Evolutionary conservation across 2,329 filamentous ascomycete genomes (phyloP), one percentile per base, ranked within the genome.

Genomic region (Coniella lustricola): DNA sequence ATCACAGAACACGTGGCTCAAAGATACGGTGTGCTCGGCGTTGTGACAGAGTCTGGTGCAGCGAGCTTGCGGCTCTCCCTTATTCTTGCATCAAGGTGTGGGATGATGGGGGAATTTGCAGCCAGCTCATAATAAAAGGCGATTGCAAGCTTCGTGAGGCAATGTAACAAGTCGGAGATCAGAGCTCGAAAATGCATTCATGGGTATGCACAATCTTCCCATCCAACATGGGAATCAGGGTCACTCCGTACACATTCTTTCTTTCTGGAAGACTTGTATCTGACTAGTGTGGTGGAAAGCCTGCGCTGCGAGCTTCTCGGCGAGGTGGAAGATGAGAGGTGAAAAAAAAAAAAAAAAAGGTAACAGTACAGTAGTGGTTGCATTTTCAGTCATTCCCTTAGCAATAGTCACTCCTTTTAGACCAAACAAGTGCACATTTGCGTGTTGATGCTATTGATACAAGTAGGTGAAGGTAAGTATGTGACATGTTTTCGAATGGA

Each of bases 361-460:
- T 16, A 20, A 16, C 4, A 41, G 36, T 35, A 39, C 36, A 40
- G 39, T 14, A 34, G 25, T 47, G 10, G 16, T 47, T 41, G 40
- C 36, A 40, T 7, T 34, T 40, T 41, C 14, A 36, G 31, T 41
- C 25, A 5, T 29, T 29, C n/a, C 10, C 5, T 47, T 31, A 37
- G 31, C 37, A 47, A 33, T 41, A 47, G 36, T 35, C 44, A 47
- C 25, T 47, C 44, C 2, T 40, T 46, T 18, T 44, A 13, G 31
- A 44, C 21, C 4, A 10, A 16, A 10, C 10, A 10, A 5, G 25
- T 29, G 25, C 10, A 10, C 25, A 29, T 29, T 5, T 29, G 25
- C 25, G 10, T 29, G 5, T 5, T 5, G 25, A 29, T 10, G 10
- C 10, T n/a, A n/a, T n/a, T n/a, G n/a, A n/a, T n/a, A n/a, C n/a